Evolutionary conservation across 1,284 basidiomycete species (phyloP).

Genomic region (Schizophyllum commune): DNA sequence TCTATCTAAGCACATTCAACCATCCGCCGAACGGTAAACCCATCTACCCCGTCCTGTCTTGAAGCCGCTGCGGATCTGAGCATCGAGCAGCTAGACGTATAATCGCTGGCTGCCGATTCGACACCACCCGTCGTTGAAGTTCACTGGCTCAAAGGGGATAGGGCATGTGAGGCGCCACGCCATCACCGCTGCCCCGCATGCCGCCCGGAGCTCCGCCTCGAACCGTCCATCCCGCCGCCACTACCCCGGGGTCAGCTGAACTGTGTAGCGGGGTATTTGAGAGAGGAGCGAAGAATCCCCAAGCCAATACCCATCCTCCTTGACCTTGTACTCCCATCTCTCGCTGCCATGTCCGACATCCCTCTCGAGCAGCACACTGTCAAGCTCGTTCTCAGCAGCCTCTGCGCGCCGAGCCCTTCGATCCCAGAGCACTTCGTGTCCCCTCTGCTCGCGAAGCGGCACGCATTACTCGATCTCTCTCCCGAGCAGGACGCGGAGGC

Average conservation of each 20-base stretch:
- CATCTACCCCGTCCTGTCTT: too few species aligned
- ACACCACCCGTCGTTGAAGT: too few species aligned
- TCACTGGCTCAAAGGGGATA: background rate
- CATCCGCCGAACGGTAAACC: too few species aligned
- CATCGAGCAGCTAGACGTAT: too few species aligned
- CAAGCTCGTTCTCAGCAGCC: slow-evolving; percentile 47
- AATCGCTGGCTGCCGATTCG: too few species aligned
- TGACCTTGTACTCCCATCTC: background rate
- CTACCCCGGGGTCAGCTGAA: background rate
- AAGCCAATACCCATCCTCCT: background rate
- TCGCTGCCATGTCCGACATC: slow-evolving; percentile 4
- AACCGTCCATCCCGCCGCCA: background rate
- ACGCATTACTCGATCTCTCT: slow-evolving; percentile 52
- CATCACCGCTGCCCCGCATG: background rate
- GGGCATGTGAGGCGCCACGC: background rate
- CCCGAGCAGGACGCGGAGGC: slow-evolving; percentile 35
- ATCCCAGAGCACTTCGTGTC: slow-evolving; percentile 60
- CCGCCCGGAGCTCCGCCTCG: background rate
- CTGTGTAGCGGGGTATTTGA: background rate
- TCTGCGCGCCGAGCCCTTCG: slow-evolving; percentile 43
- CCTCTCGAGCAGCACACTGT: slow-evolving; percentile 32
- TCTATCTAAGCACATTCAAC: too few species aligned
- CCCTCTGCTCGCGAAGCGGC: slow-evolving; percentile 49
- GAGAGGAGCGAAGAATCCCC: background rate
- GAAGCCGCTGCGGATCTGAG: too few species aligned